Base-by-base conservation (phyloP, 495 filamentous ascomycete genomes). In the Hypoxylon lienhwacheense region DNA sequence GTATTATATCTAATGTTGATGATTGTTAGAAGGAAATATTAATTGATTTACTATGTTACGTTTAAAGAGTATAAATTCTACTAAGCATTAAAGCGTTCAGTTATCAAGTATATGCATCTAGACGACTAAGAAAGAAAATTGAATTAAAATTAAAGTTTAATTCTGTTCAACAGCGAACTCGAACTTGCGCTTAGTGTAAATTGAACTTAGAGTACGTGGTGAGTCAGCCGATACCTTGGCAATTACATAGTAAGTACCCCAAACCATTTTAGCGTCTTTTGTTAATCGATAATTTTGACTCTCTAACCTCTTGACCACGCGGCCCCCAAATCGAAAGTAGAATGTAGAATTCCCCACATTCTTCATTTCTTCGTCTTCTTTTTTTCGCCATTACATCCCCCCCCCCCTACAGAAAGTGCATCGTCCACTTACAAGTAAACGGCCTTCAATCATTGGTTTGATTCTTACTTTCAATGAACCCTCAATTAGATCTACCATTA, bases 311-410 rank as follows among this genome's bases (percentile, higher is more conserved):
- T 60, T 33, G 55, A 45, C 51, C 51, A 55, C 15, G 17, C 33
- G 33, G 41, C 19, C 26, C 47, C 35, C n/a, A n/a, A n/a, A n/a
- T n/a, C n/a, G n/a, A 45, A 39, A 32, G 26, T 14, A 39, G n/a
- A 17, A 48, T 10, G 14, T 34, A 19, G 7, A 5, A 17, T 11
- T 12, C 36, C 7, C 17, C 36, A 7, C 49, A 37, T 17, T 17
- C 59, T 43, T 44, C 49, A 45, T 24, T 20, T 15, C 2, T 3
- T 29, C 15, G 10, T 44, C 11, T 5, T 50, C 29, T 49, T 63
- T 58, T 53, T 50, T 55, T 42, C 26, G 14, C 8, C 36, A 47
- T 34, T 63, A 63, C 47, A 63, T 58, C 53, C 48, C 47, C 48
- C 35, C 10, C 25, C 41, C 7, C 21, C 42, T 29, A 8, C 39